A percentile compares a stretch with the other conserved stretches of the same genome.
phyloP scores from a whole-genome alignment of 2,329 filamentous ascomycete genomes.

The Trichoderma endophyticum region DNA sequence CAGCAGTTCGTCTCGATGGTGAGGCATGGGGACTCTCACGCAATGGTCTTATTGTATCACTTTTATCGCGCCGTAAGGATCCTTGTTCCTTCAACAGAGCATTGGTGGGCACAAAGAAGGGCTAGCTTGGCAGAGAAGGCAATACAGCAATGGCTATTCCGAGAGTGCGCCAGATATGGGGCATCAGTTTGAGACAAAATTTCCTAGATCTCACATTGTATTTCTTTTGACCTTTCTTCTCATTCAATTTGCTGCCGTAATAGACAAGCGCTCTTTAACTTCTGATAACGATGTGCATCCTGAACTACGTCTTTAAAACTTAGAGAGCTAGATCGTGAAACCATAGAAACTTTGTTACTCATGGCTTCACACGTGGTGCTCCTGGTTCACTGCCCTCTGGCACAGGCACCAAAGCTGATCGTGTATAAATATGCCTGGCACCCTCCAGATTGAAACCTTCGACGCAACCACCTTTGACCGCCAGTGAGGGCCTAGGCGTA shows the following conservation, averaged over 20 bases:
- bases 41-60: neutral
- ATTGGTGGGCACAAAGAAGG: neutral
- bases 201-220: neutral
- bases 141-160: neutral
- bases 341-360: neutral
- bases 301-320: neutral
- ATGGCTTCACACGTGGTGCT: constrained; percentile 18
- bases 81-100: neutral
- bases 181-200: neutral
- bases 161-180: neutral
- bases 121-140: neutral
- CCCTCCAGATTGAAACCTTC: constrained; percentile 40
- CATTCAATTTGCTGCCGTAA: neutral
- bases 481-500: constrained; percentile 35
- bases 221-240: neutral
- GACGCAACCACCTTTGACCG: constrained; percentile 46
- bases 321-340: neutral
- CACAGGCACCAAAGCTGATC: constrained; percentile 43
- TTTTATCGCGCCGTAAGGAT: constrained; percentile 2
- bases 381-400: constrained; percentile 33
- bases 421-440: constrained; percentile 45
- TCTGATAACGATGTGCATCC: neutral
- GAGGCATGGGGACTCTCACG: neutral
- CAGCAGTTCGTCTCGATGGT: neutral
- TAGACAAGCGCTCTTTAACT: neutral